Evolutionary conservation across 1,284 basidiomycete species (phyloP), one percentile per base, ranked within the genome.

Genomic region (Sanghuangporus sanghuang): DNA sequence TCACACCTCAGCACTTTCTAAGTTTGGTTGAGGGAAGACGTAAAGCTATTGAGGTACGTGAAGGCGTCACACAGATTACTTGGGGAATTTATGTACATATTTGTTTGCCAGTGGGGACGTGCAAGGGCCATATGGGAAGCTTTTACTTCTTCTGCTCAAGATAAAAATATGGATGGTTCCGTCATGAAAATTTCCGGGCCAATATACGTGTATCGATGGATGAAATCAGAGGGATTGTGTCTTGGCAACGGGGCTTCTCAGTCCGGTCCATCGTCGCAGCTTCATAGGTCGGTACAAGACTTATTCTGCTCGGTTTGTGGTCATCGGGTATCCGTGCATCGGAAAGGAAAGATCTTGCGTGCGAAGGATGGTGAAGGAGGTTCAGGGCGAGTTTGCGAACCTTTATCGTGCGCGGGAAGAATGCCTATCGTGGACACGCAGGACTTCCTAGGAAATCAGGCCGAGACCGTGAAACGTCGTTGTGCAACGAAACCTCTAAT

Each of bases 1-100:
- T 80, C 4, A 77, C 75, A 6, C 74, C 75, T 1, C 66, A 75
- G 7, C 78, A 85, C 38, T 78, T 87, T 32, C 75, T 76, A 21
- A 71, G 69, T 23, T 73, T 88, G 21, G 71, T 83, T 16, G 70
- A 77, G 53, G 89, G 88, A 35, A 81, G 86, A 61, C 78, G 84
- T 62, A 89, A 89, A 72, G 85, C 89, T 0, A 84, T 90, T 9
- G 87, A 90, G 76, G 88, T 88, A 61, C 64, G 79, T 70, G 55
- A 35, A 23, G 46, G 36, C 56, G 59, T 65, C 42, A 68, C 60
- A 61, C 16, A n/a, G 62, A 53, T 50, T 16, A 57, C 36, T 12
- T 27, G 42, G 8, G 7, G 36, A 14, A 35, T 2, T 38, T 11
- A 32, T 16, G 21, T 32, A 57, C 54, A 49, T 32, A 65, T 53